A percentile compares a stretch with the other conserved stretches of the same genome.
Evolutionary conservation across 805 yeast species (phyloP).

Genomic region (Candida pseudoglaebosa): DNA sequence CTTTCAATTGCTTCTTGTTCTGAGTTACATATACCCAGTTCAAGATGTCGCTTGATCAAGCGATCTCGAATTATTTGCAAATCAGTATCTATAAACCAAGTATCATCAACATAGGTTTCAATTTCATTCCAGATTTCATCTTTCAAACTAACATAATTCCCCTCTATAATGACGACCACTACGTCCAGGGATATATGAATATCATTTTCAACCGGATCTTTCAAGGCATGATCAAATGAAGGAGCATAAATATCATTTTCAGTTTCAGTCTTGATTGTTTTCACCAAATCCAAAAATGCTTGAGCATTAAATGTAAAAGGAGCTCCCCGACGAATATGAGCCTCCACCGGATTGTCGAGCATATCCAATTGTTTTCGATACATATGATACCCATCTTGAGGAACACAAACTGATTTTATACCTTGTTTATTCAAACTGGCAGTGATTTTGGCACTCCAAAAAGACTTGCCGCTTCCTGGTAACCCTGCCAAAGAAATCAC

Average conservation of each 20-base stretch:
- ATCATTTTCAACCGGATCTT: constrained; percentile 65
- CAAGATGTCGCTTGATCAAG: constrained; percentile 63
- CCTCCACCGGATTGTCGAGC: constrained; percentile 53
- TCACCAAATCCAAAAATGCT: constrained; percentile 22
- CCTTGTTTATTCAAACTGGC: constrained; percentile 12
- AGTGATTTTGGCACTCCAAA: constrained; percentile 50
- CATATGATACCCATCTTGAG: constrained; percentile 41
- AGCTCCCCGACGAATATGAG: constrained; percentile 71
- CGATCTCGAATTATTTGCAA: constrained; percentile 47
- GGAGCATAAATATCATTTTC: constrained; percentile 49
- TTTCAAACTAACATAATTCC: constrained; percentile 62
- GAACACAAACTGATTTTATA: constrained; percentile 21
- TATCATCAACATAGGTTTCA: constrained; percentile 33
- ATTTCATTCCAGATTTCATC: constrained; percentile 59
- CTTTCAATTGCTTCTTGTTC: constrained; percentile 49
- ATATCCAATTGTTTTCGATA: constrained; percentile 26
- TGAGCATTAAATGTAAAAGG: constrained; percentile 78
- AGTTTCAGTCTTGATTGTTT: constrained; percentile 10
- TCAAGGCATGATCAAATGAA: constrained; percentile 68
- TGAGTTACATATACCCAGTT: constrained; percentile 47
- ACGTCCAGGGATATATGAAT: constrained; percentile 43
- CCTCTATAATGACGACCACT: constrained; percentile 66
- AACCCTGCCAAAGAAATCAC: constrained; percentile 65
- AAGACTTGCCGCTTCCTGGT: constrained; percentile 86
- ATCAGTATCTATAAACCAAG: constrained; percentile 51